Base-by-base conservation (phyloP, 345 rosid species). In the Corchorus capsularis region DNA sequence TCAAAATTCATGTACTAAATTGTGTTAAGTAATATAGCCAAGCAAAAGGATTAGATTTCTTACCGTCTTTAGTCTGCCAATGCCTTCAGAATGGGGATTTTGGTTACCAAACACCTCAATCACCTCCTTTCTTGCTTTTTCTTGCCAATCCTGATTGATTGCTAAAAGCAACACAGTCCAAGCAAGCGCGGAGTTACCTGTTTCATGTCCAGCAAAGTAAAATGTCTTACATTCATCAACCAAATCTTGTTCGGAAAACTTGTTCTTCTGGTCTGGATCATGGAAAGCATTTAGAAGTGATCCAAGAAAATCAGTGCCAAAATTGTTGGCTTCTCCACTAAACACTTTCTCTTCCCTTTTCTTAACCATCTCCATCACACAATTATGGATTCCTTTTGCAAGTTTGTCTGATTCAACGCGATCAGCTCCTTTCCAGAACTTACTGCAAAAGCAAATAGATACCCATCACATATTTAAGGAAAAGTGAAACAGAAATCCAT, bases 151-250 rank as follows among this genome's bases (percentile, higher is more conserved):
- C 3, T 69, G 16, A 60, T 78, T 70, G 35, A 73, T 67, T 22
- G 86, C 90, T 4, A 85, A 73, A 75, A 85, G 87, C 50, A 83
- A 37, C 69, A 77, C 22, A 2, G 78, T 73, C 88, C 87, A 83
- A 10, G 81, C 11, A 19, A 87, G 88, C 46, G 56, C 14, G 66
- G 76, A 60, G 37, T 69, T 11, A 0, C 80, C 74, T 8, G 84
- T 79, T 67, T 78, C 88, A 2, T 78, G 85, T 20, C 86, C 83
- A 37, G 64, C 87, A 49, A 78, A n/a, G 78, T 79, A 82, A 77
- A 82, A 81, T 37, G 78, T 79, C 79, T 77, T 83, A 61, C 89
- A 83, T 68, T 86, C 82, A 46, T 77, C 82, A 0, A 86, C 47
- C 76, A 83, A 8, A 63, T 86, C 86, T 39, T 39, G 43, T 39